A percentile compares a stretch with the other conserved stretches of the same genome.
Evolutionary conservation across 2,329 filamentous ascomycete species (phyloP).

Genomic region (Thielaviopsis musarum): DNA sequence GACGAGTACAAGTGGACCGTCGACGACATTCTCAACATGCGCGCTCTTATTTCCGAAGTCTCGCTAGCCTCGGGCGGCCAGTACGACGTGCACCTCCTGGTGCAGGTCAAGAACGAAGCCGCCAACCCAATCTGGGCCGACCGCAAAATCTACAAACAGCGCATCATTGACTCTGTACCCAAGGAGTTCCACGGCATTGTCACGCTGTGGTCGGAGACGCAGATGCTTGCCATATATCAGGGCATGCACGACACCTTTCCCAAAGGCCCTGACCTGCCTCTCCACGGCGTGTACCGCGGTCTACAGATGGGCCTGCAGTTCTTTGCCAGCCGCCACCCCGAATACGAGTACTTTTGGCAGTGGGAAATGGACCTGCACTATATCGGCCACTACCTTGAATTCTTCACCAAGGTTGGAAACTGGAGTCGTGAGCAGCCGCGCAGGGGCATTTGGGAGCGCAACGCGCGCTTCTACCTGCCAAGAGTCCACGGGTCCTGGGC

Average conservation of each 20-base stretch:
- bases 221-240: slow-evolving; percentile 83
- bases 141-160: slow-evolving; percentile 47
- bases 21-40: slow-evolving; percentile 66
- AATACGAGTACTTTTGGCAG: slow-evolving; percentile 86
- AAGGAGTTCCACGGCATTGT: slow-evolving; percentile 78
- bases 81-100: slow-evolving; percentile 71
- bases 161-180: slow-evolving; percentile 52
- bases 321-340: slow-evolving; percentile 74
- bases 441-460: slow-evolving; percentile 70
- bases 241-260: slow-evolving; percentile 64
- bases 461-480: slow-evolving; percentile 61
- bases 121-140: slow-evolving; percentile 65
- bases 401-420: slow-evolving; percentile 49
- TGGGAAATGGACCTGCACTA: slow-evolving; percentile 93
- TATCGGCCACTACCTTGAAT: slow-evolving; percentile 69
- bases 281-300: slow-evolving; percentile 85
- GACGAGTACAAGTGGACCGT: slow-evolving; percentile 61
- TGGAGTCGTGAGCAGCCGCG: slow-evolving; percentile 61
- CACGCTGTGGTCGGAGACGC: slow-evolving; percentile 83
- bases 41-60: slow-evolving; percentile 71
- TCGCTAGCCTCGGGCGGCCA: slow-evolving; percentile 66
- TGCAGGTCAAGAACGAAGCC: slow-evolving; percentile 67
- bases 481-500: slow-evolving; percentile 63
- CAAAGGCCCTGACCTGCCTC: slow-evolving; percentile 49
- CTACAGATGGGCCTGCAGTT: slow-evolving; percentile 90